Evolutionary conservation across 2,329 filamentous ascomycete species (phyloP).

Genomic region (Aspergillus sp.): DNA sequence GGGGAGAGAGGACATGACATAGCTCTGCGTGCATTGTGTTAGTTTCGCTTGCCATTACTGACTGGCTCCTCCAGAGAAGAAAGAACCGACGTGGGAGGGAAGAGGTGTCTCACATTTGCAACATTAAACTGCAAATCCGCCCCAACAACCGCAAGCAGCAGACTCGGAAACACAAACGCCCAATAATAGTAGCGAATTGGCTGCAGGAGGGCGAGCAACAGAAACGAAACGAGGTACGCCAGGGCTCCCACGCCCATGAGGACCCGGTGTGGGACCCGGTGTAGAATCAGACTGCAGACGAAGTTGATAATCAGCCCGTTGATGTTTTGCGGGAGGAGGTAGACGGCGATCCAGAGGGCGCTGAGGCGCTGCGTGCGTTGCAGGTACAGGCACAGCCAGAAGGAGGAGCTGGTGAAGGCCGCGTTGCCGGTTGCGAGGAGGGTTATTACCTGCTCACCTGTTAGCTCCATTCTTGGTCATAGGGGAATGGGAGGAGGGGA

Average conservation of each 20-base stretch:
- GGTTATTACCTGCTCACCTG: constrained; percentile 42
- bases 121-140: constrained; percentile 74
- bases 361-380: constrained; percentile 60
- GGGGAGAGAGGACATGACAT: constrained; percentile 69
- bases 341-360: constrained; percentile 64
- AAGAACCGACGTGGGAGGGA: background rate
- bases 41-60: background rate
- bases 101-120: constrained; percentile 60
- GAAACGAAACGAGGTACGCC: constrained; percentile 49
- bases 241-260: constrained; percentile 60
- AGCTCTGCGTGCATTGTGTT: constrained; percentile 34
- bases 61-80: too few species aligned
- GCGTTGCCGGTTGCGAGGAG: constrained; percentile 61
- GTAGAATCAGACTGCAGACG: constrained; percentile 64
- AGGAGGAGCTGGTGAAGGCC: constrained; percentile 63
- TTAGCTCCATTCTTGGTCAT: background rate
- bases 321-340: constrained; percentile 68
- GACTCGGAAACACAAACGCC: constrained; percentile 66
- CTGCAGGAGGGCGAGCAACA: constrained; percentile 63
- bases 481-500: constrained; percentile 17
- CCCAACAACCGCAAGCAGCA: constrained; percentile 66
- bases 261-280: constrained; percentile 67
- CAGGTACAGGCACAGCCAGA: constrained; percentile 70
- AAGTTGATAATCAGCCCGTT: constrained; percentile 67
- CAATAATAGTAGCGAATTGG: constrained; percentile 62